Conservation (phyloP, 2,329 filamentous ascomycete genomes). For the Xylariomycetidae sp. region DNA sequence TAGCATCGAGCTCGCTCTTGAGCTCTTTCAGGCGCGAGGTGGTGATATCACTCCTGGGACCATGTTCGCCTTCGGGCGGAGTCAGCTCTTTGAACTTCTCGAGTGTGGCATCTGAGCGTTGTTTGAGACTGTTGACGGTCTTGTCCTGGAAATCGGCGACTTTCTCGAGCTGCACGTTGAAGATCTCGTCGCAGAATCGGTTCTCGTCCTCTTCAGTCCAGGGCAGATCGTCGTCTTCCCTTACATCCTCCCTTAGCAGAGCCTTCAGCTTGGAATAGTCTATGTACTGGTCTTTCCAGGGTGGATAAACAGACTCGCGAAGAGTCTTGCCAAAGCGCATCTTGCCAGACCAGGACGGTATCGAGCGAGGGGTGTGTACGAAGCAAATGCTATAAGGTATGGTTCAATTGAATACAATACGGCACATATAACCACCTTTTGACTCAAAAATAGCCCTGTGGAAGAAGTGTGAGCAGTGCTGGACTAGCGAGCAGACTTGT, state of each 20-base stretch:
- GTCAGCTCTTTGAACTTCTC: conserved; percentile 77
- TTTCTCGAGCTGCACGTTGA: conserved; percentile 93
- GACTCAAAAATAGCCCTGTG: no score
- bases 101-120: conserved; percentile 51
- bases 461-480: no score
- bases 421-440: no score
- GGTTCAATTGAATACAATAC: no score
- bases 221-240: conserved; percentile 54
- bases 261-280: conserved; percentile 92
- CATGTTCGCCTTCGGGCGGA: conserved; percentile 59
- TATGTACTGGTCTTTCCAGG: conserved; percentile 92
- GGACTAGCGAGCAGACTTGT: no score
- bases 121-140: conserved; percentile 57
- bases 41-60: conserved; percentile 45
- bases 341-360: no score
- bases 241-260: conserved; percentile 72
- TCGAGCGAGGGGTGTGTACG: no score
- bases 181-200: conserved; percentile 87
- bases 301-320: conserved; percentile 70
- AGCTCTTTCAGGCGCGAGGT: conserved; percentile 62
- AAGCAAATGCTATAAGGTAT: no score
- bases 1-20: conserved; percentile 74
- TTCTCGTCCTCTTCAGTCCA: conserved; percentile 97
- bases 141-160: conserved; percentile 84
- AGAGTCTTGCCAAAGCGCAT: conserved; percentile 97